Base-by-base conservation (phyloP, 164 flowering plant species). In the Piper betle region DNA sequence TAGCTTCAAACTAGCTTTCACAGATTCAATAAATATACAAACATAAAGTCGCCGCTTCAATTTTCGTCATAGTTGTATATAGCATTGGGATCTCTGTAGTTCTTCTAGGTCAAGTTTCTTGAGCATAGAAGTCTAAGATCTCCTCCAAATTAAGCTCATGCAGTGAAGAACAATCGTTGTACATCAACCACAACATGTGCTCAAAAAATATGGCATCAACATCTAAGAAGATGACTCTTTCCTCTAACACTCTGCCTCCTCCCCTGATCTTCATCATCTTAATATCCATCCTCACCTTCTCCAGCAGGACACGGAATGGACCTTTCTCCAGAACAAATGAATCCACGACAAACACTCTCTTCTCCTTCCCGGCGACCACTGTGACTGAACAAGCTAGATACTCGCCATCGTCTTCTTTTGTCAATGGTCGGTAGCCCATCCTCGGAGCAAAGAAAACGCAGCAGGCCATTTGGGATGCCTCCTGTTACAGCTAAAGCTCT, bases 201-300 rank as follows among this genome's bases (percentile, higher is more conserved):
- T 90, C 94, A 62, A 90, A 90, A 78, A 90, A 69, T 50, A 90
- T 87, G 4, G 92, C 77, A 73, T 90, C 97, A 19, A 87, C 85
- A 66, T 81, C 84, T 17, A 84, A 82, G 37, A 75, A 85, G 4
- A 86, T 71, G 64, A 80, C 82, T 55, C 66, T 57, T 52, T 64
- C 66, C 52, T 57, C 56, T 10, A 52, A 62, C 33, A 25, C 58
- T 19, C 58, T 15, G 3, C 15, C 15, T 15, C 16, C 12, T 55
- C 41, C 17, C 16, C 39, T 39, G 42, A 67, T 62, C 58, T 25
- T 25, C 33, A 62, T 52, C 56, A 18, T 66, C 58, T 53, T 43
- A 64, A 58, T 10, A 65, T 57, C 63, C 58, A 7, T 72, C 50
- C 66, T 73, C 74, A 72, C 64, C 57, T 53, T 66, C 20, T 78